phyloP scores from a whole-genome alignment of 2,329 filamentous ascomycete genomes.

The Aspergillus brasiliensis region DNA sequence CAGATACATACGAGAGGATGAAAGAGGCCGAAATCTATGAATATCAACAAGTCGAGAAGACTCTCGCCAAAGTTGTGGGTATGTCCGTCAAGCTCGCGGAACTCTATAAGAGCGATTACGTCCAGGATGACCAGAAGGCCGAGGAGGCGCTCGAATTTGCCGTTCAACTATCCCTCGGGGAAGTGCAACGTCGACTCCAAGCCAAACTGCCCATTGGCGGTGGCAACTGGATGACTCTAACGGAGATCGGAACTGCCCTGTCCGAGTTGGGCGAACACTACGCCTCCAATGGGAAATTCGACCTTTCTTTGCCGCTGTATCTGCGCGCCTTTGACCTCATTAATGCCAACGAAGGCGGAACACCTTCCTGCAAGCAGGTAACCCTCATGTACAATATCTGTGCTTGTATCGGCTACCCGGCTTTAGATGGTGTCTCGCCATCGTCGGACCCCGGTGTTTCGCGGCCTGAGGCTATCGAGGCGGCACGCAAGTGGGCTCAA shows the following conservation, averaged over 20 bases:
- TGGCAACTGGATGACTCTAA: slow-evolving; percentile 48
- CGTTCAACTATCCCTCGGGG: slow-evolving; percentile 75
- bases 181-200: slow-evolving; percentile 67
- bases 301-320: slow-evolving; percentile 82
- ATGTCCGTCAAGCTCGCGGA: slow-evolving; percentile 83
- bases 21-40: slow-evolving; percentile 28
- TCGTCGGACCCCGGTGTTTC: slow-evolving; percentile 49
- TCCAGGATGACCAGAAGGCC: slow-evolving; percentile 72
- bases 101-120: slow-evolving; percentile 74
- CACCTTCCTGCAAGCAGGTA: slow-evolving; percentile 72
- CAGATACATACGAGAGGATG: slow-evolving; percentile 26
- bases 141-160: slow-evolving; percentile 78
- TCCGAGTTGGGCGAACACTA: slow-evolving; percentile 75
- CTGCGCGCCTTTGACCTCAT: slow-evolving; percentile 78
- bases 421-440: slow-evolving; percentile 29
- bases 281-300: slow-evolving; percentile 70
- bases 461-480: slow-evolving; percentile 64
- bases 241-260: slow-evolving; percentile 38
- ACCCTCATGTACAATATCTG: slow-evolving; percentile 65
- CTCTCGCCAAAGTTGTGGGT: slow-evolving; percentile 73
- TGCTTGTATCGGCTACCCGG: slow-evolving; percentile 48
- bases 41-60: slow-evolving; percentile 57
- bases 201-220: slow-evolving; percentile 69
- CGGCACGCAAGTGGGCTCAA: slow-evolving; percentile 75
- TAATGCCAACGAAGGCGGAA: slow-evolving; percentile 45